Base-by-base conservation (phyloP, 2,329 filamentous ascomycete species). In the Acrocalymma vagum region DNA sequence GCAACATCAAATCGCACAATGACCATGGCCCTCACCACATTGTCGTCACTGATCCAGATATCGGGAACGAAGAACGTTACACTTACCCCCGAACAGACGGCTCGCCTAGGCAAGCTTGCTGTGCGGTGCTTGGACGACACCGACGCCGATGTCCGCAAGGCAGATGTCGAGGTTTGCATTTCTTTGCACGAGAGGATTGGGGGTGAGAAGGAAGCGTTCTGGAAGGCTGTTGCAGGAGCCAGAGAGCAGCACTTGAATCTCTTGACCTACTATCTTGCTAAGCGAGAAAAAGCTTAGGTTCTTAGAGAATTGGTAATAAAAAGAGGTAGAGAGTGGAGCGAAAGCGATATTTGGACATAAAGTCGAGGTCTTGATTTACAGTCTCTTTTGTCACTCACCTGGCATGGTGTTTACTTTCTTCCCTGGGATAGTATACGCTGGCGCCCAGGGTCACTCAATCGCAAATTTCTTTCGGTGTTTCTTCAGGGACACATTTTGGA, bases 231-330 rank as follows among this genome's bases (percentile, higher is more conserved):
- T 57, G 81, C 77, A 42, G 73, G 72, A 1, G 77, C 88, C 21
- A 80, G 82, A 60, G 87, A 90, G 51, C 87, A 89, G 51, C 83
- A 87, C 15, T 82, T 90, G 74, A 90, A 85, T 53, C 68, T 92
- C 46, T 84, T 92, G 57, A 91, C 86, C 8, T 92, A 92, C 64
- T 92, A 91, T 67, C 86, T 91, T 59, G 87, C 88, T 3, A 69
- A 68, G 54, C 57, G 58, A 30, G 54, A 47, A 20, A 63, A 55
- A 39, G 55, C 53, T 42, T 65, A 59, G 43, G 30, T 25, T 13
- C n/a, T 22, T 11, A 32, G n/a, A n/a, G n/a, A n/a, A n/a, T n/a
- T n/a, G n/a, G n/a, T n/a, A n/a, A n/a, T n/a, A n/a, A n/a, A n/a
- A n/a, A n/a, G n/a, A n/a, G n/a, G n/a, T n/a, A n/a, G n/a, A n/a